phyloP scores from a whole-genome alignment of 169 alveolate species.

The Cardiosporidium cionae region DNA sequence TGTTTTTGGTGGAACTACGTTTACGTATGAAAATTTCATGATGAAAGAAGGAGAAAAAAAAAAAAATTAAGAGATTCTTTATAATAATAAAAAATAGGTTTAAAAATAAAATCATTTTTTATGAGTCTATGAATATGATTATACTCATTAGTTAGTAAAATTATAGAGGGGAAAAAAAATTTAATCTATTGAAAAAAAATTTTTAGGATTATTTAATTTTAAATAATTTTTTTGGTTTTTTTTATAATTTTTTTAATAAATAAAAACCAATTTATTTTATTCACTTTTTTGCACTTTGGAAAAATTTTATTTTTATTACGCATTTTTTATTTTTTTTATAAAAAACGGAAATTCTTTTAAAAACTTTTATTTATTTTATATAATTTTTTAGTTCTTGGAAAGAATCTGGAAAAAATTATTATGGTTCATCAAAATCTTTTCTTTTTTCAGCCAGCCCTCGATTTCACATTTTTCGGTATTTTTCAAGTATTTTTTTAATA shows the following conservation, averaged over 20 bases:
- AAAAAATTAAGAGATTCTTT: neutral
- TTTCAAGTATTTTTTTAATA: too few relatives aligned
- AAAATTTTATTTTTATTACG: neutral
- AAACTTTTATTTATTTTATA: neutral
- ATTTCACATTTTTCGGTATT: slow-evolving; percentile 10
- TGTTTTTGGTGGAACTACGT: slow-evolving; percentile 27
- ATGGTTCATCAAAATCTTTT: slow-evolving; percentile 10
- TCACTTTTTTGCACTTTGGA: neutral
- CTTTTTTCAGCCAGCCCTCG: slow-evolving; percentile 21
- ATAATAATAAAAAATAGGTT: neutral
- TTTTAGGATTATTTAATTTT: neutral
- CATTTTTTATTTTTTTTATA: neutral
- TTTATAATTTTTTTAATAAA: too few relatives aligned
- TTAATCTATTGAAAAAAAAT: neutral
- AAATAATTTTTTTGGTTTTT: neutral
- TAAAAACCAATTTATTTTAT: neutral
- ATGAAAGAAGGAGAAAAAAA: neutral
- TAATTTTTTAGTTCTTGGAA: slow-evolving; percentile 6
- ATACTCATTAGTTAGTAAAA: neutral
- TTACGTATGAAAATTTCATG: neutral
- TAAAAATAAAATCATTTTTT: neutral
- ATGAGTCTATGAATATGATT: neutral
- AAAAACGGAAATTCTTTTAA: neutral
- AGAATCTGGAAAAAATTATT: slow-evolving; percentile 20
- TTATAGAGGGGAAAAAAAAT: neutral